Percentiles rank a stretch among this genome's conserved stretches.
Evolutionary conservation across 1,284 basidiomycete genomes (phyloP).

Genomic region (Ceratorhiza oryzae-sativae): DNA sequence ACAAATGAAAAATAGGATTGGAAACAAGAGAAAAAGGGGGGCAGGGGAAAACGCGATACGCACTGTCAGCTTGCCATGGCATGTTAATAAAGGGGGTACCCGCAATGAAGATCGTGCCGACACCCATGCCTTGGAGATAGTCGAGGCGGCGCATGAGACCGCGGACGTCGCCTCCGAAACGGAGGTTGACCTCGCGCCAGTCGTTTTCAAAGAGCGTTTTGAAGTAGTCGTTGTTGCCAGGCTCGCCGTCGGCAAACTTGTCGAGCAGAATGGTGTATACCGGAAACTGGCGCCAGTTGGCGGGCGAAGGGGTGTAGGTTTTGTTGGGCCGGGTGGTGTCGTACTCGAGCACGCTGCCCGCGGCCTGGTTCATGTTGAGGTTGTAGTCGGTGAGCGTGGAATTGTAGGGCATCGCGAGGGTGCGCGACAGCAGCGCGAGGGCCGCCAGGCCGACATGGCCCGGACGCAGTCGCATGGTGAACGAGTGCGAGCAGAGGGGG

Average conservation of each 20-base stretch:
- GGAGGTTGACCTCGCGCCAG: constrained; percentile 84
- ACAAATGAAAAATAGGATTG: neutral
- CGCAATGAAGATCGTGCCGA: constrained; percentile 83
- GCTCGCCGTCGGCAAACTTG: constrained; percentile 92
- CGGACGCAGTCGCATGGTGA: constrained; percentile 28
- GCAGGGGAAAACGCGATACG: constrained; percentile 50
- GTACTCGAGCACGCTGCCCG: constrained; percentile 74
- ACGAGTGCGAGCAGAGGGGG: neutral
- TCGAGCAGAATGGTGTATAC: constrained; percentile 87
- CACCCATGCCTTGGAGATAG: constrained; percentile 88
- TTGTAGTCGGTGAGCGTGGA: constrained; percentile 82
- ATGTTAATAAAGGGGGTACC: constrained; percentile 92
- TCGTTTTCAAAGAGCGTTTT: constrained; percentile 81
- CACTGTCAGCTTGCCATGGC: constrained; percentile 94
- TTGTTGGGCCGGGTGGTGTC: constrained; percentile 64
- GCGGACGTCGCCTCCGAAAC: constrained; percentile 84
- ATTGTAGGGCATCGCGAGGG: constrained; percentile 57
- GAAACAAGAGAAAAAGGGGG: neutral
- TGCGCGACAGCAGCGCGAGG: constrained; percentile 36
- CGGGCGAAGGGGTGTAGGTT: constrained; percentile 77
- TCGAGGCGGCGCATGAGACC: constrained; percentile 79
- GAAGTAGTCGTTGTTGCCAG: constrained; percentile 89
- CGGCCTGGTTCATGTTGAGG: constrained; percentile 82
- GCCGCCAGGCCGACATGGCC: constrained; percentile 28
- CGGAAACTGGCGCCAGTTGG: constrained; percentile 86